Base-by-base conservation (phyloP, 1,284 basidiomycete genomes). In the Agroathelia rolfsii region DNA sequence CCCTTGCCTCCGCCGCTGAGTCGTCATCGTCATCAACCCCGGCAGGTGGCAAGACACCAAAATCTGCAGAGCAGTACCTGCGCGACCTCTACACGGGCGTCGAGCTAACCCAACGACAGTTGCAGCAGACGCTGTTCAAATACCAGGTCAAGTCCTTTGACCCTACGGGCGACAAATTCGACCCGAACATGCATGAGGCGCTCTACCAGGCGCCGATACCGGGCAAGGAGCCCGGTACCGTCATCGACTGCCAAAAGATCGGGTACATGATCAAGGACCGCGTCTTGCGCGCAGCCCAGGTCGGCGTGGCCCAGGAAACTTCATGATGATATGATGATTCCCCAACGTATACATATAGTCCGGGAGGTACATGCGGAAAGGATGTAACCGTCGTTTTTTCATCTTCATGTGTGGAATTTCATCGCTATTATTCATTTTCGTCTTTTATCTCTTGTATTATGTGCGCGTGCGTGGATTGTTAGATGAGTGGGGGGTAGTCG, bases 111-210 rank as follows among this genome's bases (percentile, higher is more conserved):
- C 83, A 90, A 50, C 84, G 88, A 43, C 76, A 84, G 40, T 72
- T 98, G 30, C 69, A 92, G 17, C 83, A 92, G 56, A 94, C 88
- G 9, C 72, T 98, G 26, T 84, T 80, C 61, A 82, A 87, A 56
- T 88, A 93, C 60, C 85, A 93, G 41, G 78, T 98, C 52, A 86
- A 82, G 42, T 76, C 81, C 2, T 94, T 92, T 49, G 87, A 95
- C 52, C 92, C 93, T 12, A 82, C 76, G 0, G 94, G 93, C 35
- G 86, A 95, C 54, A 69, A 67, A 48, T 98, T 98, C 50, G 90
- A 98, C 59, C 94, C 94, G 19, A 95, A 94, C 58, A 60, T 68
- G 29, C 94, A 97, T 53, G 94, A 98, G 62, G 94, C 95, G 5
- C 68, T 95, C 20, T 97, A 89, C 64, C 89, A 94, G 62, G 87